phyloP scores from a whole-genome alignment of 352 stramenopile species.

The Phytopythium montanum region DNA sequence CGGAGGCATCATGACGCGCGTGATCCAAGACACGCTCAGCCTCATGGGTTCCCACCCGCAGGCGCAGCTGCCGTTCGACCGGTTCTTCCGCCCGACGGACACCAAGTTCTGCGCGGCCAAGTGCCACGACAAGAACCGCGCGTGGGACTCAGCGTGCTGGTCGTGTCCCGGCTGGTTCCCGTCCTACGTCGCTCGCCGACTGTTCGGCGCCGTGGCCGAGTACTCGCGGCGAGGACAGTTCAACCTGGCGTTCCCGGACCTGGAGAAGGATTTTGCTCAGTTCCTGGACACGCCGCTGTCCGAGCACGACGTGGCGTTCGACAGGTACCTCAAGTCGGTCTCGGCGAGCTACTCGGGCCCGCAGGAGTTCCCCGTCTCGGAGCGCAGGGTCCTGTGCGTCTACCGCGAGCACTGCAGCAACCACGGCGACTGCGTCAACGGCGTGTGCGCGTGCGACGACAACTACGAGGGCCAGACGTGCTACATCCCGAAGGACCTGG shows the following conservation, averaged over 20 bases:
- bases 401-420: slow-evolving; percentile 82
- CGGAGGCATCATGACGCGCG: slow-evolving; percentile 54
- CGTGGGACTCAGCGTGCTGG: slow-evolving; percentile 74
- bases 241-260: slow-evolving; percentile 59
- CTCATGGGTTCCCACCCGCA: slow-evolving; percentile 69
- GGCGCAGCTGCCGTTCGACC: slow-evolving; percentile 48
- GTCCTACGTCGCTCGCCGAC: slow-evolving; percentile 42
- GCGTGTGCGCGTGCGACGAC: slow-evolving; percentile 62
- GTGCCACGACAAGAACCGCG: slow-evolving; percentile 52
- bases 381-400: slow-evolving; percentile 51
- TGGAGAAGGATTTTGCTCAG: slow-evolving; percentile 52
- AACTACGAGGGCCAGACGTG: slow-evolving; percentile 77
- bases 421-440: slow-evolving; percentile 82
- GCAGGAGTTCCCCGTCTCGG: slow-evolving; percentile 30
- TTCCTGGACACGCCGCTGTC: slow-evolving; percentile 56
- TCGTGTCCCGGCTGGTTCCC: slow-evolving; percentile 72
- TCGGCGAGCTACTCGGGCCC: slow-evolving; percentile 44
- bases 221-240: slow-evolving; percentile 71
- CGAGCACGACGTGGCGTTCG: slow-evolving; percentile 61
- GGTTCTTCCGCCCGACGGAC: slow-evolving; percentile 47
- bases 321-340: slow-evolving; percentile 74
- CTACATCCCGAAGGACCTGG: slow-evolving; percentile 71
- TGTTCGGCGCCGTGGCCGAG: slow-evolving; percentile 55
- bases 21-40: slow-evolving; percentile 67
- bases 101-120: slow-evolving; percentile 54